Conservation (phyloP, 306 rosid species). For the Canavalia gladiata region DNA sequence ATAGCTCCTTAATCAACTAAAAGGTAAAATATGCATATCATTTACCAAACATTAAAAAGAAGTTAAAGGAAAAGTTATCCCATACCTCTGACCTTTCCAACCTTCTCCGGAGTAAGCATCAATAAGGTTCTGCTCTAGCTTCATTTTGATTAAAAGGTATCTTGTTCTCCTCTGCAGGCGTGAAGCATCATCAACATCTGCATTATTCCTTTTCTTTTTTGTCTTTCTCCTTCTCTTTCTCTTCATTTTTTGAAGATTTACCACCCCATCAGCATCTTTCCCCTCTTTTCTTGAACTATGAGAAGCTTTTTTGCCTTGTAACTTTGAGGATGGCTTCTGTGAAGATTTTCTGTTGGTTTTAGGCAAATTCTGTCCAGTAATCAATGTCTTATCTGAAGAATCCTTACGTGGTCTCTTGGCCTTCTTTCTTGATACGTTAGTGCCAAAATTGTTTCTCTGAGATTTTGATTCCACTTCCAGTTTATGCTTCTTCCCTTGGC, state of each 20-base stretch:
- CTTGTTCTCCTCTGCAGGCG: constrained; percentile 86
- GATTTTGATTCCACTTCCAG: constrained; percentile 53
- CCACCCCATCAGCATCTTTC: constrained; percentile 53
- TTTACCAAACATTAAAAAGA: background rate
- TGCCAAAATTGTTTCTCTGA: constrained; percentile 43
- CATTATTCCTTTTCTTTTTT: constrained; percentile 56
- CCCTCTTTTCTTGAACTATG: constrained; percentile 47
- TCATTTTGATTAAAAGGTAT: constrained; percentile 82
- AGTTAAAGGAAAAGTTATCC: constrained; percentile 13
- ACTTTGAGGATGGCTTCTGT: constrained; percentile 54
- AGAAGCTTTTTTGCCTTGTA: constrained; percentile 52
- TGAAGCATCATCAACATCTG: constrained; percentile 76
- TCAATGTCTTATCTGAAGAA: constrained; percentile 51
- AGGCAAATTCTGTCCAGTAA: constrained; percentile 37
- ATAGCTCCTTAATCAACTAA: background rate
- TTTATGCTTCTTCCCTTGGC: constrained; percentile 57
- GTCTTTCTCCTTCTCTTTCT: constrained; percentile 62
- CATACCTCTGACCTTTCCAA: constrained; percentile 96
- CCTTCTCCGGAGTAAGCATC: constrained; percentile 97
- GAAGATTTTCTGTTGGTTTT: constrained; percentile 54
- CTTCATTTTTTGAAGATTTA: constrained; percentile 52
- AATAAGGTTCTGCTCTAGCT: constrained; percentile 91
- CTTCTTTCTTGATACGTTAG: constrained; percentile 58
- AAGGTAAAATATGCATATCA: background rate
- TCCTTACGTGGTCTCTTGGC: constrained; percentile 55